Evolutionary conservation across 805 yeast species (phyloP), one percentile per base, ranked within the genome.

Genomic region (Yamadazyma sp.): DNA sequence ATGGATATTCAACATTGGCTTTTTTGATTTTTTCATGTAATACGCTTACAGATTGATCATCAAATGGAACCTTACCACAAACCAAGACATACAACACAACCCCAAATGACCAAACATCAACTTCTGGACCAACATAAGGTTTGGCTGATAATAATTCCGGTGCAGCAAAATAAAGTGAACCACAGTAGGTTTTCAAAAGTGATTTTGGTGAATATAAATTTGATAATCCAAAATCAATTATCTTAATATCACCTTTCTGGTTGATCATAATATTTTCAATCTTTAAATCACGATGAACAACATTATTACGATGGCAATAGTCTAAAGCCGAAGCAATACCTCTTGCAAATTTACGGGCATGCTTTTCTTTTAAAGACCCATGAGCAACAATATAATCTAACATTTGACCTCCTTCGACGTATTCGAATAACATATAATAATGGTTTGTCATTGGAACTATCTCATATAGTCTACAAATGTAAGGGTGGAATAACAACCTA

Each of bases 31-130:
- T 89, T 44, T 87, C 95, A 58, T 93, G 98, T 49, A 93, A 70
- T 1, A 85, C 89, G 30, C 89, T 81, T 44, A 94, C 95, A 47
- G 86, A 80, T 51, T 87, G 94, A 55, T 93, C 98, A 58, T 93
- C 98, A 58, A 93, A 93, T 7, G 99, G 99, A 10, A 93, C 98
- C 57, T 87, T 89, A 36, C 99, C 99, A 58, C 97, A 89, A 2
- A 93, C 96, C 42, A 93, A 69, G 6, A 93, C 99, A 54, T 87
- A 93, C 33, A 93, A 64, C 0, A 93, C 98, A 21, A 93, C 95
- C 45, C 98, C 98, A 69, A 89, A 91, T 2, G 96, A 86, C 98
- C 98, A 93, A 13, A 93, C 82, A 58, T 93, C 98, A 31, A 93
- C 96, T 58, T 93, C 98, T 1, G 98, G 98, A 0, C 98, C 99